These are phyloP conservation scores for Sporothrix brunneoviolacea DNA, from an alignment of 2,329 filamentous ascomycete genomes.

Conservation along the genomic window DNA sequence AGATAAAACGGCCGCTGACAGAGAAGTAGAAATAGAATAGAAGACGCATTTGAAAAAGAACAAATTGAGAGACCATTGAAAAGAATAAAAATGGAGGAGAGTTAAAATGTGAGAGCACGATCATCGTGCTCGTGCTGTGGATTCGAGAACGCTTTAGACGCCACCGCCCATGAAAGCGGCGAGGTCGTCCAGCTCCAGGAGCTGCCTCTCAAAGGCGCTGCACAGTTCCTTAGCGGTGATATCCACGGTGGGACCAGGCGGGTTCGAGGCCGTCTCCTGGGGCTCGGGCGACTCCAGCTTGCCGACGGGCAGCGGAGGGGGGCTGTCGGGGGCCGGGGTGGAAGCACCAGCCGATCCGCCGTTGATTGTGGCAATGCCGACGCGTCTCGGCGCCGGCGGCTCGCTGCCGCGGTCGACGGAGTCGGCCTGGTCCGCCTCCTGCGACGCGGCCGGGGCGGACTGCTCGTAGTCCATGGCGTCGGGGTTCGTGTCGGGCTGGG, in stretches of 20 bases:
- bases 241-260: slow-evolving; percentile 31
- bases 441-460: slow-evolving; percentile 28
- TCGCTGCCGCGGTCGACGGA: slow-evolving; percentile 46
- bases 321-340: slow-evolving; percentile 42
- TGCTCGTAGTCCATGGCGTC: slow-evolving; percentile 55
- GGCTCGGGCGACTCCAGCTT: slow-evolving; percentile 30
- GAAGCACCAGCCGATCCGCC: slow-evolving; percentile 45
- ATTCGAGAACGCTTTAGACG: slow-evolving; percentile 42
- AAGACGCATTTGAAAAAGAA: not conserved
- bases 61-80: no score
- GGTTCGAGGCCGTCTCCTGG: slow-evolving; percentile 21
- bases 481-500: slow-evolving; percentile 48
- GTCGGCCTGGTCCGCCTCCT: slow-evolving; percentile 26
- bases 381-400: slow-evolving; percentile 43
- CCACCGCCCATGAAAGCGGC: slow-evolving; percentile 58
- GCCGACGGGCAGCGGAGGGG: slow-evolving; percentile 21
- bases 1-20: not conserved
- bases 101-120: not conserved
- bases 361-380: slow-evolving; percentile 53
- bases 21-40: not conserved
- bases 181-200: slow-evolving; percentile 54
- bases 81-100: not conserved
- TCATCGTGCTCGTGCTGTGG: no score
- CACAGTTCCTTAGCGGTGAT: slow-evolving; percentile 56
- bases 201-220: slow-evolving; percentile 51